Base-by-base conservation (phyloP, 2,329 filamentous ascomycete genomes). In the Lasiodiplodia citricola region DNA sequence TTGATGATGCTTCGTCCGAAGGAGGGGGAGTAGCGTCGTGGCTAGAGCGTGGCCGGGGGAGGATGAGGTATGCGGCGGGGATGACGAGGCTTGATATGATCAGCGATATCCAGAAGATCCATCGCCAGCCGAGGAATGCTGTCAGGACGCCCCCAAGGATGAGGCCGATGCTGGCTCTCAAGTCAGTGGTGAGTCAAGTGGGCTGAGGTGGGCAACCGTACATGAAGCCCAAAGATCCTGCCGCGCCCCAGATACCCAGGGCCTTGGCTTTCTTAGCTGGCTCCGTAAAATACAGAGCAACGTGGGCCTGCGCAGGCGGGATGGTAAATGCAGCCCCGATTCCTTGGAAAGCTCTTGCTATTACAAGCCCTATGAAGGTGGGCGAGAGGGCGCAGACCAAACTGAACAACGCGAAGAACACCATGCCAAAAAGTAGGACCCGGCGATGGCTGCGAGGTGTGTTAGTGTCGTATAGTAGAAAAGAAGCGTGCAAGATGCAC, bases 71-170 rank as follows among this genome's bases (percentile, higher is more conserved):
- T 38, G 68, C 68, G 8, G 56, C 55, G 4, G 68, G 68, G n/a
- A 64, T 62, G 18, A 69, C 64, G 21, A 63, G 16, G 31, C 16
- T 50, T 5, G 68, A 69, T 0, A 69, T 44, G 25, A 69, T 69
- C 16, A 69, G n/a, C 0, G 68, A 69, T 25, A 63, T 67, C 68
- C 68, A 69, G 50, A 63, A 69, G 50, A 69, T 67, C 68, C 68
- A 69, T 8, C 56, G 38, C 68, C 68, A 69, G 18, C 64, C 55
- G 31, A 69, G 47, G 35, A 69, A 67, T 11, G 57, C 68, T 4
- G 68, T 69, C 7, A 69, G 47, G 4, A 69, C 64, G 5, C 68
- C 68, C 8, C 68, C 68, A 8, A 69, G 55, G 50, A 69, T 67
- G 14, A 69, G 64, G 14, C 68, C 68, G n/a, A 64, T 55, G 57